phyloP scores from a whole-genome alignment of 2,329 filamentous ascomycete genomes.

The Ophiocordyceps sinensis region DNA sequence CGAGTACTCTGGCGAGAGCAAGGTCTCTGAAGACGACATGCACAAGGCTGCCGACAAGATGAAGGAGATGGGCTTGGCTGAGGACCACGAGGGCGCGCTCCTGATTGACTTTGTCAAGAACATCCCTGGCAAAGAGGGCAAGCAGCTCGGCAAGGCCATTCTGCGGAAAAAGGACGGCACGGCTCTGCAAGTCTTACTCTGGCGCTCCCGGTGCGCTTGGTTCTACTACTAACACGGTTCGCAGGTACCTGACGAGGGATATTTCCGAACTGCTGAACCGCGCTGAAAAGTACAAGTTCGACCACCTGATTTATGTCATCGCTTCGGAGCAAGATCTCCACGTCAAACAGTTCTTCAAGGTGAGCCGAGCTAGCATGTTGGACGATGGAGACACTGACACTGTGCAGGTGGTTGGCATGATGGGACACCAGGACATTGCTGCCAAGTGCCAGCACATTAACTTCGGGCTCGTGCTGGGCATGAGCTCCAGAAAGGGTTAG shows the following conservation, averaged over 20 bases:
- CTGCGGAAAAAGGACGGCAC: constrained; percentile 60
- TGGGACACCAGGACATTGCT: constrained; percentile 54
- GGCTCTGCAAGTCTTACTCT: constrained; percentile 34
- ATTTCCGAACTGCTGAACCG: constrained; percentile 60
- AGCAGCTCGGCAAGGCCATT: constrained; percentile 55
- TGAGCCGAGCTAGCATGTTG: neutral
- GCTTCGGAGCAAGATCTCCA: constrained; percentile 59
- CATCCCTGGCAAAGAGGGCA: constrained; percentile 49
- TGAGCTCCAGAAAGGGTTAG: constrained; percentile 58
- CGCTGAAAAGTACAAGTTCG: constrained; percentile 48
- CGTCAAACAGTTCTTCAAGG: constrained; percentile 56
- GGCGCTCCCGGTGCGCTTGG: neutral
- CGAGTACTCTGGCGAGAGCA: constrained; percentile 58
- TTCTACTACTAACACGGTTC: too few relatives aligned
- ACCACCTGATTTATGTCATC: constrained; percentile 70
- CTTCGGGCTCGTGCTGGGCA: constrained; percentile 58
- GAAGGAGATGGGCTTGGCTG: constrained; percentile 47
- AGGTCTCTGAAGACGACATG: constrained; percentile 55
- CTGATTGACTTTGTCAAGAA: constrained; percentile 60
- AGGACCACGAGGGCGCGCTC: constrained; percentile 57
- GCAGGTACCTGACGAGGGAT: constrained; percentile 52
- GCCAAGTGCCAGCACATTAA: constrained; percentile 60
- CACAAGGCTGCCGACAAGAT: constrained; percentile 45
- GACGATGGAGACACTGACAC: neutral
- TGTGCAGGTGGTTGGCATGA: constrained; percentile 50